Base-by-base conservation (phyloP, 495 filamentous ascomycete genomes). In the Friedmanniomyces simplex region DNA sequence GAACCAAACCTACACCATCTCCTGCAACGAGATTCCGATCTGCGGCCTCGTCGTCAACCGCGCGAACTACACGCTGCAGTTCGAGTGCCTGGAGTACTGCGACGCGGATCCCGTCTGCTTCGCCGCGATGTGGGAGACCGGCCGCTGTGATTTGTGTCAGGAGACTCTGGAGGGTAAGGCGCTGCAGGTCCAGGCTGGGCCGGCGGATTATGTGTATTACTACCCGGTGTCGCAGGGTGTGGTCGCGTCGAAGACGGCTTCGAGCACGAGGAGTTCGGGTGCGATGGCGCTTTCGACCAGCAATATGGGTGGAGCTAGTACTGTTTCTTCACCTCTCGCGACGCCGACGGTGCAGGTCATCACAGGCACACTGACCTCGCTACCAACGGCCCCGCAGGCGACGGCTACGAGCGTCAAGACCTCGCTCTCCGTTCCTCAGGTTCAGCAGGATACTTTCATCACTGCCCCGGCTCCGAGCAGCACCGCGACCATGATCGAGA, bases 1-100 rank as follows among this genome's bases (percentile, higher is more conserved):
- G 16, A 57, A 57, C 21, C 20, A 18, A 21, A 50, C 47, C 11
- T 57, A 50, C 24, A 41, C 36, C 14, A 50, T 57, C n/a, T 43
- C 45, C 7, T 57, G 54, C 47, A 10, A 16, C 21, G 16, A n/a
- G 20, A 20, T 28, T 2, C 43, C 54, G 7, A 37, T 57, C 10
- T 49, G 45, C 20, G 34, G 47, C 11, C n/a, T 16, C 21, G 28
- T 50, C 26, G 37, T 50, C 45, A 24, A 57, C 20, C 28, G 43
- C 14, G 43, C 24, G 7, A 37, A 37, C 28, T 20, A 43, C 16
- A 43, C 54, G 11, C n/a, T 21, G 21, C 34, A 57, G 22, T 41
- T 43, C 37, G 51, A 54, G 51, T 54, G 51, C 26, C 25, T 54
- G 5, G 51, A 54, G 34, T 54, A 54, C 51, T 54, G 51, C 37